These are phyloP conservation scores for Stagonosporopsis vannaccii DNA, from an alignment of 2,329 filamentous ascomycete genomes.

Conservation along the genomic window DNA sequence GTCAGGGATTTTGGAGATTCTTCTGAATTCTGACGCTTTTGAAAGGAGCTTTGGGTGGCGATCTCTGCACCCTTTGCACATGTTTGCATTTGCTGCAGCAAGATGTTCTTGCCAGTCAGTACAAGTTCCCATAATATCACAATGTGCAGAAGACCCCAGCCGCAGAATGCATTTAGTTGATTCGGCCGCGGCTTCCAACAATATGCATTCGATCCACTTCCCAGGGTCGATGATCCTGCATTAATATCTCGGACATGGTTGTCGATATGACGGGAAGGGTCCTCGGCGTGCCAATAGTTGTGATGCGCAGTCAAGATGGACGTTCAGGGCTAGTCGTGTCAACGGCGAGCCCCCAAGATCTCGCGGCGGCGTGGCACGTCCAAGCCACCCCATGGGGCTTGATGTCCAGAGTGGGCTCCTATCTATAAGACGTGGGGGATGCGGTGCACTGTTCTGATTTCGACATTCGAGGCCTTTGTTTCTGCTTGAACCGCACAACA, in stretches of 20 bases:
- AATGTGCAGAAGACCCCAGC: too few relatives aligned
- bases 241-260: neutral
- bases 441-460: neutral
- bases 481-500: neutral
- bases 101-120: neutral
- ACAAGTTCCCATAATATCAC: too few relatives aligned
- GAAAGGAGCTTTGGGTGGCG: neutral
- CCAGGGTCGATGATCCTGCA: neutral
- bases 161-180: too few relatives aligned
- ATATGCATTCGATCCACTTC: neutral
- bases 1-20: neutral
- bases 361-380: conserved; percentile 22
- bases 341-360: conserved; percentile 19
- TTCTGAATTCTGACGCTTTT: neutral
- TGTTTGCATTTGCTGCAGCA: neutral
- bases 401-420: neutral
- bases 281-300: neutral
- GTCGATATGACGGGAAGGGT: neutral
- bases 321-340: conserved; percentile 11
- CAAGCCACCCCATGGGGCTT: conserved; percentile 21
- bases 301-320: neutral
- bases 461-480: neutral
- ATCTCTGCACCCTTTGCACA: neutral
- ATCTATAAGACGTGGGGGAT: conserved; percentile 7
- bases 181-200: neutral